Base-by-base conservation (phyloP, 75 land plant species). In the Pseudotsuga menziesii region DNA sequence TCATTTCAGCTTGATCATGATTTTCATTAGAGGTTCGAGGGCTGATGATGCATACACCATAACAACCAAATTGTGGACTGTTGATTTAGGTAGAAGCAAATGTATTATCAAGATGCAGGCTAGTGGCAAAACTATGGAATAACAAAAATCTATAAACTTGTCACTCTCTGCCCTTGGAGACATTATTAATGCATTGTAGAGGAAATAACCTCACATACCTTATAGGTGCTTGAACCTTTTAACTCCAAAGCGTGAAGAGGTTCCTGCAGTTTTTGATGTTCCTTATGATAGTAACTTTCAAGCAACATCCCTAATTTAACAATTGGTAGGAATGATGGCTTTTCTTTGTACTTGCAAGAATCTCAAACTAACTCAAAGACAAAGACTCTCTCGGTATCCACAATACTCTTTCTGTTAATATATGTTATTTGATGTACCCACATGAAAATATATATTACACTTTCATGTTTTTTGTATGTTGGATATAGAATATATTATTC, bases 81-180 rank as follows among this genome's bases (percentile, higher is more conserved):
- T 93, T 66, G 94, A 93, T 78, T 90, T 93, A 41, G 96, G 96
- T 26, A 94, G 96, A 62, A 93, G 96, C 58, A 92, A 93, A 78
- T 85, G 92, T 11, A 77, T 93, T 54, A 61, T 88, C 41, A 93
- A 89, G 77, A 93, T 92, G 8, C 80, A 84, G 52, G 96, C 96
- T 29, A 77, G 76, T 55, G 94, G 96, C 32, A 83, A 80, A 75
- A 84, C 85, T 57, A 70, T 93, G 73, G 94, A 91, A 60, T 94
- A 93, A 79, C 94, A 92, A 54, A 92, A 83, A 62, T 84, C 96
- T 66, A 93, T 93, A 58, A 93, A 93, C 81, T 78, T 93, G 25
- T 93, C 96, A 3, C 85, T 93, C 54, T 89, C 96, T 55, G 89
- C 94, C 76, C 87, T 93, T 59, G 92, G 90, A 59, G 96, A 93